phyloP scores from a whole-genome alignment of 176 grass and related monocot genomes.

The Musa acuminata region DNA sequence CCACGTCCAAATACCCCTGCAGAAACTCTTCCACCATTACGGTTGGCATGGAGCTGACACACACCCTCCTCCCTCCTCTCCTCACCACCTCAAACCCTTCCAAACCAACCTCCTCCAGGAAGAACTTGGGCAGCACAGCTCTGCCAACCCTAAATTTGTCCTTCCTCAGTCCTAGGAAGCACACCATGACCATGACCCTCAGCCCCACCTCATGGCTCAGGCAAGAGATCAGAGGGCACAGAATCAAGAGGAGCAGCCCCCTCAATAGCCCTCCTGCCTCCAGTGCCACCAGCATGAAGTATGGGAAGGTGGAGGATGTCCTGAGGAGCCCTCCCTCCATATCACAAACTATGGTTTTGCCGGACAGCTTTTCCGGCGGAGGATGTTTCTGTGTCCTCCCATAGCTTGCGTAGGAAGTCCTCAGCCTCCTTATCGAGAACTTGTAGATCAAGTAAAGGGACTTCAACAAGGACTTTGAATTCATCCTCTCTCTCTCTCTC shows the following conservation, averaged over 20 bases:
- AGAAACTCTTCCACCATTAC: slow-evolving; percentile 72
- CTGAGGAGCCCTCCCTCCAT: slow-evolving; percentile 62
- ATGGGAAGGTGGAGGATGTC: slow-evolving; percentile 58
- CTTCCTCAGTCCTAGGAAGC: not conserved
- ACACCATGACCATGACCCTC: too few relatives aligned
- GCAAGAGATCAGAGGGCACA: too few relatives aligned
- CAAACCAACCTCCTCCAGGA: slow-evolving; percentile 48
- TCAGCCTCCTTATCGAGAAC: not conserved
- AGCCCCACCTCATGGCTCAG: too few relatives aligned
- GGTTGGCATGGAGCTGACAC: slow-evolving; percentile 58
- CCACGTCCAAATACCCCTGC: slow-evolving; percentile 47
- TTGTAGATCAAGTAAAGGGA: not conserved
- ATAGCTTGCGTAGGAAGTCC: not conserved
- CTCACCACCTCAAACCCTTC: slow-evolving; percentile 70
- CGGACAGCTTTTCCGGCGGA: not conserved
- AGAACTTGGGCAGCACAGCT: slow-evolving; percentile 71
- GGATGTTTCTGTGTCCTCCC: not conserved
- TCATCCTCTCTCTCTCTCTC: not conserved
- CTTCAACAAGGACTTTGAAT: not conserved
- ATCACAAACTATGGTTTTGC: not conserved
- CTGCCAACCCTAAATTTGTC: slow-evolving; percentile 48
- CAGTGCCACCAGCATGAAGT: slow-evolving; percentile 78
- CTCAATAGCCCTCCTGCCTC: slow-evolving; percentile 65
- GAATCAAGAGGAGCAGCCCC: slow-evolving; percentile 46
- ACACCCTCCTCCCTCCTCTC: slow-evolving; percentile 40